Conservation (phyloP, 192 early-diverging fungal species). For the Coemansia sp. region DNA sequence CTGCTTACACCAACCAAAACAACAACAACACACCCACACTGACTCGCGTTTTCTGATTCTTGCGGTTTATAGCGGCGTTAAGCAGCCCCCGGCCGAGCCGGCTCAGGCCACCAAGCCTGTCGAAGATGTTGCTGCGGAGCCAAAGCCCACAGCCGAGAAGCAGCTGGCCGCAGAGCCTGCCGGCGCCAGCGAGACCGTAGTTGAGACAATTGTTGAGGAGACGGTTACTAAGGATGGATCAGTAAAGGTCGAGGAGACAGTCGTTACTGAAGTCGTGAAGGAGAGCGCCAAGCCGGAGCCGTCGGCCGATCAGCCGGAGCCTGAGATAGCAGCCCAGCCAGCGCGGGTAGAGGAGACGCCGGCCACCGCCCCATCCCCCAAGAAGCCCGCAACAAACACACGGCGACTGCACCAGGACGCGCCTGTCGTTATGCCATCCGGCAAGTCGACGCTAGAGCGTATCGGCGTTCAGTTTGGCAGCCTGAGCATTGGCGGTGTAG, state of each 20-base stretch:
- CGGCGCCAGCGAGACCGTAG: not conserved
- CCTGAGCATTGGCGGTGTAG: constrained; percentile 55
- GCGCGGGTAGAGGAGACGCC: constrained; percentile 5
- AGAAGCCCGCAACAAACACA: constrained; percentile 28
- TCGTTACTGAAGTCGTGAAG: not conserved
- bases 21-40: too few species aligned
- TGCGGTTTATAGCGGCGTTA: constrained; percentile 35
- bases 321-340: constrained; percentile 1
- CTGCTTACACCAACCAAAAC: not conserved
- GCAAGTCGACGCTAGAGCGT: constrained; percentile 56
- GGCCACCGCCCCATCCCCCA: constrained; percentile 13
- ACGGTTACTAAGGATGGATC: constrained; percentile 3
- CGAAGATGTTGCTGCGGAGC: constrained; percentile 15
- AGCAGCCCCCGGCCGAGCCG: constrained; percentile 34
- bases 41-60: not conserved
- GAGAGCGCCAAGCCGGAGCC: not conserved
- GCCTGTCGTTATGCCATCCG: constrained; percentile 80
- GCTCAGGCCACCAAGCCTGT: constrained; percentile 24
- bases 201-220: constrained; percentile 12
- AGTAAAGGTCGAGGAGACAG: constrained; percentile 1
- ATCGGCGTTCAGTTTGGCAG: constrained; percentile 80
- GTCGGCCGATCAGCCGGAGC: not conserved
- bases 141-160: not conserved
- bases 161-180: constrained; percentile 3
- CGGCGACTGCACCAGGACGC: constrained; percentile 86